These are phyloP conservation scores for Fallopia convolvulus DNA, from an alignment of 148 eudicot genomes.

Conservation along the genomic window DNA sequence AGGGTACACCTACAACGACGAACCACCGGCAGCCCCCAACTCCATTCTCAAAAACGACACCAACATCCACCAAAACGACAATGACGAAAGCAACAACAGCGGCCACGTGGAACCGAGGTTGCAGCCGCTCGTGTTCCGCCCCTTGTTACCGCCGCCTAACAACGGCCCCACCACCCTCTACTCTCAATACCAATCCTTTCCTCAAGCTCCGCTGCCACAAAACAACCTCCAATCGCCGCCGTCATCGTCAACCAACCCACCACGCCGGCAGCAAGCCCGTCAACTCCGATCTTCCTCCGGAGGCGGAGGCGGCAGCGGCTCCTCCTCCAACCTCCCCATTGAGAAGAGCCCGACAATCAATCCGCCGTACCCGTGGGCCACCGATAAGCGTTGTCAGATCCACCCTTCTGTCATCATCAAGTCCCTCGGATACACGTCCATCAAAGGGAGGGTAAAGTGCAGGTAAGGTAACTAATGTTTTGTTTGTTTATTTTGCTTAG, in stretches of 20 bases:
- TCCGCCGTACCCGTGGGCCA: conserved; percentile 20
- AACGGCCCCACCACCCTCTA: not conserved
- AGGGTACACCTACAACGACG: not conserved
- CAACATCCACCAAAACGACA: not conserved
- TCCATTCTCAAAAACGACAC: not conserved
- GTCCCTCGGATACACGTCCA: not conserved
- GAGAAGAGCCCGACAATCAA: not conserved
- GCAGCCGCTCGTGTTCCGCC: not conserved
- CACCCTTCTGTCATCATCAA: not conserved
- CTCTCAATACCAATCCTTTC: not conserved
- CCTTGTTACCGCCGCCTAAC: too few relatives aligned
- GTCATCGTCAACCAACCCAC: not conserved
- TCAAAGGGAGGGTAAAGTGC: not conserved
- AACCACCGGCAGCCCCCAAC: not conserved
- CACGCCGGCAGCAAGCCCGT: not conserved
- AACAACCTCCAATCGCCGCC: not conserved
- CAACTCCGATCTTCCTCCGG: not conserved
- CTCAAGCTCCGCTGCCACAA: not conserved
- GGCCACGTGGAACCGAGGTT: not conserved
- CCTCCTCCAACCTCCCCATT: too few relatives aligned
- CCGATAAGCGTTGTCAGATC: conserved; percentile 13
- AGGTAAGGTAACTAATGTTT: not conserved
- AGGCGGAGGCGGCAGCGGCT: not conserved
- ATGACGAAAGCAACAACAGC: not conserved
- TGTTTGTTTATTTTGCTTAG: too few relatives aligned